A percentile compares a stretch with the other conserved stretches of the same genome.
phyloP scores from a whole-genome alignment of 495 filamentous ascomycete species.

The Acidomyces sp. region DNA sequence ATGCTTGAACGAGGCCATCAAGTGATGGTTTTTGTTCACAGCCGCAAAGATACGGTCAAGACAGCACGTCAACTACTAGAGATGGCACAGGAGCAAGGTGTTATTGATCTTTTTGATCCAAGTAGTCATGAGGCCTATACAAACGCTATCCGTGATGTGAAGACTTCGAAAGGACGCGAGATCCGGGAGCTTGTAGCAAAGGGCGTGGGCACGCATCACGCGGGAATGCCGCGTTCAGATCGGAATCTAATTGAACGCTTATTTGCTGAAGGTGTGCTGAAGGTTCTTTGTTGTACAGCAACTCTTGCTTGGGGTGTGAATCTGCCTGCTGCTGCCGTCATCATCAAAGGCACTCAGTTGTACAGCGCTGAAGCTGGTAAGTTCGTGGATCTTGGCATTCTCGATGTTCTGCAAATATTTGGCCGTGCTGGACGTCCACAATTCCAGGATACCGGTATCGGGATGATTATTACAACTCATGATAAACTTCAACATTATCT shows the following conservation, averaged over 20 bases:
- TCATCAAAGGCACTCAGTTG: constrained; percentile 95
- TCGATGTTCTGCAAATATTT: constrained; percentile 97
- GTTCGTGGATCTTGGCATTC: constrained; percentile 90
- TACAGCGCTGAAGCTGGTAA: constrained; percentile 94
- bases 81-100: constrained; percentile 68
- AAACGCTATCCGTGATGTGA: constrained; percentile 64
- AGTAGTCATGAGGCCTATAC: constrained; percentile 55
- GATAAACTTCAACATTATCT: constrained; percentile 91
- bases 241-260: constrained; percentile 85
- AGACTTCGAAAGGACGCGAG: constrained; percentile 67
- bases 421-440: constrained; percentile 95
- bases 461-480: constrained; percentile 88
- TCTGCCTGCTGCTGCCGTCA: constrained; percentile 86
- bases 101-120: constrained; percentile 70
- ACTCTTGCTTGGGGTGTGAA: constrained; percentile 99
- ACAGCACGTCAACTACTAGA: constrained; percentile 77
- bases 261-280: constrained; percentile 77
- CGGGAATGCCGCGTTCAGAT: constrained; percentile 85
- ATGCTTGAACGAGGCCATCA: constrained; percentile 85
- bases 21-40: constrained; percentile 98
- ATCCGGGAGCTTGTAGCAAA: constrained; percentile 77
- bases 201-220: constrained; percentile 90
- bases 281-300: constrained; percentile 95
- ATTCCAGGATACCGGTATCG: constrained; percentile 89
- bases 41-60: constrained; percentile 79